Evolutionary conservation across 306 rosid genomes (phyloP).

Genomic region (Gastrolobium bilobum): DNA sequence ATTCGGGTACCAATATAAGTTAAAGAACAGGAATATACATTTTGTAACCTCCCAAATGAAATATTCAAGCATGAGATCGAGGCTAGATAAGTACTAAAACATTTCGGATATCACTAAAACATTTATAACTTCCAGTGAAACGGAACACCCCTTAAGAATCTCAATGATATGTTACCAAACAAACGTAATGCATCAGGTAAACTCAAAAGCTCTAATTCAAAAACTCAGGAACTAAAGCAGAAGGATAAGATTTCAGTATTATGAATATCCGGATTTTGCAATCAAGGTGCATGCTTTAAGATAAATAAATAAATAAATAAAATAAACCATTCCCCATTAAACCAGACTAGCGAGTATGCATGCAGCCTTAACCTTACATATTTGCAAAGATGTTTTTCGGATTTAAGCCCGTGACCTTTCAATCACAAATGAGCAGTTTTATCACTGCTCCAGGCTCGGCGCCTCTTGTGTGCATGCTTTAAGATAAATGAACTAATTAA

Average conservation of each 20-base stretch:
- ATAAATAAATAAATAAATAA: not conserved
- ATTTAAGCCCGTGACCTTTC: too few relatives aligned
- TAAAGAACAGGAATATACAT: not conserved
- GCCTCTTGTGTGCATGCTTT: not conserved
- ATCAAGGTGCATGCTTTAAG: not conserved
- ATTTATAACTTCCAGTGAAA: not conserved
- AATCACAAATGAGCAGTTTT: too few relatives aligned
- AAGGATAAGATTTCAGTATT: not conserved
- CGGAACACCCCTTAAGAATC: not conserved
- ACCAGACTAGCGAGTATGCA: too few relatives aligned
- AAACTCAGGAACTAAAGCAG: slow-evolving; percentile 1
- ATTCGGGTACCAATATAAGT: not conserved
- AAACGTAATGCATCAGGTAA: not conserved
- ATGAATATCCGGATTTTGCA: too few relatives aligned
- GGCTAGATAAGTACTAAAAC: not conserved
- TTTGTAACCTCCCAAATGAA: not conserved
- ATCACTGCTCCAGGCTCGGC: too few relatives aligned
- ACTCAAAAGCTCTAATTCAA: not conserved
- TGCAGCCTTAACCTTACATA: too few relatives aligned
- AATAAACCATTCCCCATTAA: too few relatives aligned
- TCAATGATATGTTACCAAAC: slow-evolving; percentile 9
- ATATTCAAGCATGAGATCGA: slow-evolving; percentile 2
- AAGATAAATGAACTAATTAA: not conserved
- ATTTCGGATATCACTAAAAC: not conserved
- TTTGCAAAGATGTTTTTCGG: too few relatives aligned